A percentile compares a stretch with the other conserved stretches of the same genome.
phyloP scores from a whole-genome alignment of 352 stramenopile genomes.

The Globisporangium carolinianum region DNA sequence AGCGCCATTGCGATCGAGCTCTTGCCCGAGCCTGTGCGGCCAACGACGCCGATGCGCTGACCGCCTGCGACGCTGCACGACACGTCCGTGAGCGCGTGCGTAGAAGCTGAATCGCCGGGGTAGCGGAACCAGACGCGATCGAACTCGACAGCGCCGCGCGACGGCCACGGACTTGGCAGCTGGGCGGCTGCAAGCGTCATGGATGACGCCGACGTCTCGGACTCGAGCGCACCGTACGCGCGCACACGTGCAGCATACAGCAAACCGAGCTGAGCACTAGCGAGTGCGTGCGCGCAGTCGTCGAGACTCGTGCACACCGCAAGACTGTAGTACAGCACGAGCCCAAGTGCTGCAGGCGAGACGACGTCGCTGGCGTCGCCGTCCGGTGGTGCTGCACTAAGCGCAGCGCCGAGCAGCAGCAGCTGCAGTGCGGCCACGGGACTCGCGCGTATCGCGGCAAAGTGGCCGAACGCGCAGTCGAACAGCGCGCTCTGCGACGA shows the following conservation, averaged over 20 bases:
- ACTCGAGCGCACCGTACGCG: slow-evolving; percentile 20
- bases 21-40: slow-evolving; percentile 50
- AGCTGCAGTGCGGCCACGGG: slow-evolving; percentile 25
- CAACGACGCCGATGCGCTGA: slow-evolving; percentile 48
- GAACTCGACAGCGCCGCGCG: slow-evolving; percentile 25
- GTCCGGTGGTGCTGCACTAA: slow-evolving; percentile 20
- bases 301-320: slow-evolving; percentile 29
- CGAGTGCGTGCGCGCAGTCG: slow-evolving; percentile 20
- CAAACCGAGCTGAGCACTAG: slow-evolving; percentile 19
- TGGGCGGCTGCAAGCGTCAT: slow-evolving; percentile 13
- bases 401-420: slow-evolving; percentile 24
- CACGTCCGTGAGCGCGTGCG: slow-evolving; percentile 29
- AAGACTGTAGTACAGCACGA: slow-evolving; percentile 38
- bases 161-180: slow-evolving; percentile 18
- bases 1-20: slow-evolving; percentile 45
- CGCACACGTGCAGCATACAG: slow-evolving; percentile 27
- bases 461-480: slow-evolving; percentile 22
- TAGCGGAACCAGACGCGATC: slow-evolving; percentile 30
- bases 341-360: slow-evolving; percentile 21
- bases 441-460: slow-evolving; percentile 26
- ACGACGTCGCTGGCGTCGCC: slow-evolving; percentile 1
- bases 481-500: slow-evolving; percentile 20
- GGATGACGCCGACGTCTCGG: slow-evolving; percentile 6
- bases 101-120: slow-evolving; percentile 8
- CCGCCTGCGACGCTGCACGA: slow-evolving; percentile 28